These are phyloP conservation scores for Rasamsonia emersonii DNA, from an alignment of 2,329 filamentous ascomycete genomes.

Conservation along the genomic window DNA sequence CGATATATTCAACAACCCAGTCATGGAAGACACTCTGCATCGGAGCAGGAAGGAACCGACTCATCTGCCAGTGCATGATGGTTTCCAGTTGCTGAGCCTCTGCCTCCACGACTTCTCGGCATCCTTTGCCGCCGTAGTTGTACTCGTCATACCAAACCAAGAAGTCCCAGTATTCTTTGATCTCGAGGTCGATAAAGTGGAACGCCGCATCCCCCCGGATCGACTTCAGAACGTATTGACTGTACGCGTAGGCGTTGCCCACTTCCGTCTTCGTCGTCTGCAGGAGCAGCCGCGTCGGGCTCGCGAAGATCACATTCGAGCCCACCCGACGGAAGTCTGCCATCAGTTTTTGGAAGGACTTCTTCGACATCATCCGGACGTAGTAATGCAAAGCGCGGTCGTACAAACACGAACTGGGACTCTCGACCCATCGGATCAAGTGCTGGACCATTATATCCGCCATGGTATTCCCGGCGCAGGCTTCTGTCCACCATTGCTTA, in stretches of 20 bases:
- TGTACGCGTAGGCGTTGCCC: constrained; percentile 92
- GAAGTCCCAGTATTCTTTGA: constrained; percentile 99
- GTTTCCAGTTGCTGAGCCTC: constrained; percentile 78
- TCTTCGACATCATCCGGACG: constrained; percentile 96
- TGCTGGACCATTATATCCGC: constrained; percentile 97
- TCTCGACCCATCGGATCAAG: constrained; percentile 94
- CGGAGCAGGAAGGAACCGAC: constrained; percentile 71
- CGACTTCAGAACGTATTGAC: constrained; percentile 94
- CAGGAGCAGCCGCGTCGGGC: constrained; percentile 75
- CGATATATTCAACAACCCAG: constrained; percentile 90
- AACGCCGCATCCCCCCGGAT: constrained; percentile 94
- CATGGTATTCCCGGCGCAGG: constrained; percentile 82
- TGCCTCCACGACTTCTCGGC: constrained; percentile 64
- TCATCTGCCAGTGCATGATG: constrained; percentile 98
- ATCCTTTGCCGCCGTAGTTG: constrained; percentile 95
- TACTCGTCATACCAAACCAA: constrained; percentile 98
- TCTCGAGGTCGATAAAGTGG: constrained; percentile 92
- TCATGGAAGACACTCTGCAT: constrained; percentile 81
- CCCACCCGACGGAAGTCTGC: constrained; percentile 91
- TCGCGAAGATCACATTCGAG: constrained; percentile 92
- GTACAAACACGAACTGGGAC: constrained; percentile 86
- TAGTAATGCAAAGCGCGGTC: constrained; percentile 93
- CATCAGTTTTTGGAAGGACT: constrained; percentile 95
- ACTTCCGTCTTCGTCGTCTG: constrained; percentile 97
- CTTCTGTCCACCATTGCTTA: constrained; percentile 95